Evolutionary conservation across 345 rosid species (phyloP).

Genomic region (Ailanthus altissimus): DNA sequence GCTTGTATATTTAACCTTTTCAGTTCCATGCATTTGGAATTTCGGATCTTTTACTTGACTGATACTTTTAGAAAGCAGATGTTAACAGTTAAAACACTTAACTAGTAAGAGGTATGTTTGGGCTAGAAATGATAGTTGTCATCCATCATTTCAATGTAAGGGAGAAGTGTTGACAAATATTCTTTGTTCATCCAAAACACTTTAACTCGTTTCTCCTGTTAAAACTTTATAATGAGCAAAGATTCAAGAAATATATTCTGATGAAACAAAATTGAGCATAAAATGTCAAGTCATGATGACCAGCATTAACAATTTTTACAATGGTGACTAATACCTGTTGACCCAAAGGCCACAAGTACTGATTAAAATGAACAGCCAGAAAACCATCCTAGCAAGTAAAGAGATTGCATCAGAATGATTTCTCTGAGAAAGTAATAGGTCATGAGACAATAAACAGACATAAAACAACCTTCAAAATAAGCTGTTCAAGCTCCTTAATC

Average conservation of each 20-base stretch:
- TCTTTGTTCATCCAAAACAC: not conserved
- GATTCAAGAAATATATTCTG: not conserved
- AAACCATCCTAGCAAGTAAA: conserved; percentile 67
- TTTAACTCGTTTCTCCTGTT: not conserved
- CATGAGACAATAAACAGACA: conserved; percentile 4
- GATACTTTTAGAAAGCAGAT: not conserved
- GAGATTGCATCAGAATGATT: conserved; percentile 24
- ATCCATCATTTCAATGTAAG: not conserved
- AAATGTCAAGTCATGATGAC: not conserved
- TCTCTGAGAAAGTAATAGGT: not conserved
- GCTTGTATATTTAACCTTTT: too few species aligned
- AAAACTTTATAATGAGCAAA: not conserved
- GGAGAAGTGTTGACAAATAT: not conserved
- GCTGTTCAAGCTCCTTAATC: conserved; percentile 67
- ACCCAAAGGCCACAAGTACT: conserved; percentile 85
- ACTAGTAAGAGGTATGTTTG: not conserved
- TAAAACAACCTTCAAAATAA: conserved; percentile 62
- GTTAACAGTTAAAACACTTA: not conserved
- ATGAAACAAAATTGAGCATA: not conserved
- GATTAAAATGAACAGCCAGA: conserved; percentile 92
- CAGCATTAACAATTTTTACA: not conserved
- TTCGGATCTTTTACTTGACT: not conserved
- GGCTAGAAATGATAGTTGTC: not conserved
- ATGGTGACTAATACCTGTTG: conserved; percentile 58
- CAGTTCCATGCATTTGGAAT: not conserved